Percentiles rank a stretch among this genome's conserved stretches.
phyloP scores from a whole-genome alignment of 2,329 filamentous ascomycete genomes.

The Pseudocercospora cruenta region DNA sequence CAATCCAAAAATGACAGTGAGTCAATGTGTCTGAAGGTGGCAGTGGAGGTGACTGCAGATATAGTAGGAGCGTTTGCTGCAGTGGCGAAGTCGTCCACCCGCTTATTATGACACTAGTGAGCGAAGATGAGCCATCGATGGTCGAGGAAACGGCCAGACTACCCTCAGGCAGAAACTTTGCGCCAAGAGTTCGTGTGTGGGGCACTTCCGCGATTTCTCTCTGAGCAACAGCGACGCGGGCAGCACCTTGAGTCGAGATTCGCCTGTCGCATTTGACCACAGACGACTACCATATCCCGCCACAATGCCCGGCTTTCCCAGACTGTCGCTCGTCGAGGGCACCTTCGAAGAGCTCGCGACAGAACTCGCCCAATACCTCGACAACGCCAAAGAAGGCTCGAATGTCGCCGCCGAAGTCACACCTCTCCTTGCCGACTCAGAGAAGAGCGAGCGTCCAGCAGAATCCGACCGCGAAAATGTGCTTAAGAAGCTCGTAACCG shows the following conservation, averaged over 20 bases:
- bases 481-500: constrained; percentile 84
- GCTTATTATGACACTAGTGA: neutral
- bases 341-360: constrained; percentile 88
- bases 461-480: constrained; percentile 77
- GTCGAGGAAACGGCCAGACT: neutral
- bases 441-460: constrained; percentile 55
- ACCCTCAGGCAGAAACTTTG: neutral
- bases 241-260: neutral
- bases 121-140: neutral
- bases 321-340: constrained; percentile 79
- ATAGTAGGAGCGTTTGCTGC: neutral
- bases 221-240: neutral
- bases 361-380: constrained; percentile 94
- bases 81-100: constrained; percentile 18
- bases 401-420: constrained; percentile 66
- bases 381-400: constrained; percentile 70
- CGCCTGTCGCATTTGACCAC: neutral
- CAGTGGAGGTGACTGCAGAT: constrained; percentile 9
- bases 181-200: constrained; percentile 4
- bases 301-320: constrained; percentile 63
- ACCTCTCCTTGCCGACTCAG: constrained; percentile 63
- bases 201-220: constrained; percentile 1
- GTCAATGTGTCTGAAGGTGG: constrained; percentile 14
- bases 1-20: constrained; percentile 5
- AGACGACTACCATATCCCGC: constrained; percentile 1